Conservation (phyloP, 192 early-diverging fungal species). For the Coemansia sp. region DNA sequence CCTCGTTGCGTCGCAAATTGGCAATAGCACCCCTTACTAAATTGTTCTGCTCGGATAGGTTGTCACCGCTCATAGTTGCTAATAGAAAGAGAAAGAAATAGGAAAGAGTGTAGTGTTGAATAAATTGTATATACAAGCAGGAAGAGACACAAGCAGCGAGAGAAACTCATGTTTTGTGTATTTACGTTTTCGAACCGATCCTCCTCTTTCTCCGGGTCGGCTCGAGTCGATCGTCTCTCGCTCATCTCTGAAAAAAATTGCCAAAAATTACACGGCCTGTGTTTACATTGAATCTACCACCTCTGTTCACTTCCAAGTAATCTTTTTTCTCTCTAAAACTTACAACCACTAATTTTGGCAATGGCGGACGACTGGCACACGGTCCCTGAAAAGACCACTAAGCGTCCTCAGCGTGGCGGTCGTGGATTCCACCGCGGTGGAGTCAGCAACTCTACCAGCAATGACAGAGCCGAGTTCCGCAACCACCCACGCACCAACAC, state of each 20-base stretch:
- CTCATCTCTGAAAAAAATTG: slow-evolving; percentile 1
- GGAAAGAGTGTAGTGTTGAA: background rate
- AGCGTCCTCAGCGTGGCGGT: slow-evolving; percentile 15
- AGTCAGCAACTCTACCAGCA: background rate
- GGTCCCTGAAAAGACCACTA: slow-evolving; percentile 34
- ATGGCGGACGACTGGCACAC: slow-evolving; percentile 52
- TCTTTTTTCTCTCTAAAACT: background rate
- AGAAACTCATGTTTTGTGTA: slow-evolving; percentile 21
- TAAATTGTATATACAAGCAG: slow-evolving; percentile 3
- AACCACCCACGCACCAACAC: slow-evolving; percentile 10
- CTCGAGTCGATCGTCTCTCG: background rate
- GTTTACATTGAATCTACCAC: background rate
- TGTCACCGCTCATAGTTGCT: slow-evolving; percentile 21
- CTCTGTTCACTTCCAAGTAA: background rate
- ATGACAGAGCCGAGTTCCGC: slow-evolving; percentile 14
- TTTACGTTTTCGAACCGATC: background rate
- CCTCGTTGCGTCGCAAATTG: slow-evolving; percentile 37
- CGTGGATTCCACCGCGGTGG: slow-evolving; percentile 12
- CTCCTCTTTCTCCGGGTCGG: slow-evolving; percentile 12
- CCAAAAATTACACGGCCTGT: background rate
- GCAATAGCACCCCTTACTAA: slow-evolving; percentile 23
- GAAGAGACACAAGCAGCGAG: background rate
- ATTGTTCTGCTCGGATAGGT: slow-evolving; percentile 34
- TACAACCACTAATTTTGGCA: background rate
- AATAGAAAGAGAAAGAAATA: background rate